phyloP scores from a whole-genome alignment of 2,329 filamentous ascomycete species.

The Didymella keratinophila region DNA sequence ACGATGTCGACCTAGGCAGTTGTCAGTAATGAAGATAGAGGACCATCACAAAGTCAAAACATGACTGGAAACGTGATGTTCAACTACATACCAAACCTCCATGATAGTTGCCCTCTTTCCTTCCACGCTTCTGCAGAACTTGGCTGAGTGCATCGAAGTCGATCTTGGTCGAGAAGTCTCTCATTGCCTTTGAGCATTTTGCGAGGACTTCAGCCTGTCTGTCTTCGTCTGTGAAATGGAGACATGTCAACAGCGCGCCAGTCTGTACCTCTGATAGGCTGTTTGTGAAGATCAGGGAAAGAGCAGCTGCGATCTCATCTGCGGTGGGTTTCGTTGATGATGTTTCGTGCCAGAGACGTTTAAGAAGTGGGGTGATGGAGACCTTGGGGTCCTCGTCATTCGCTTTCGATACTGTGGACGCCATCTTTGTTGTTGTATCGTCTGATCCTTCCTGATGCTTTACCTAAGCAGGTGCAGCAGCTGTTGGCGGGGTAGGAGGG shows the following conservation, averaged over 20 bases:
- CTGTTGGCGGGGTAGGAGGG: conserved; percentile 25
- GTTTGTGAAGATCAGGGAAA: conserved; percentile 91
- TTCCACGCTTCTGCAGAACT: conserved; percentile 67
- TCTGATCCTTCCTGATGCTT: conserved; percentile 14
- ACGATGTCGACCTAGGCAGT: conserved; percentile 83
- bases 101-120: conserved; percentile 74
- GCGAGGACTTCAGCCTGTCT: conserved; percentile 84
- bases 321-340: conserved; percentile 63
- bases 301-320: conserved; percentile 85
- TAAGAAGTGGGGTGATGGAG: conserved; percentile 74
- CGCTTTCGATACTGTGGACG: conserved; percentile 38
- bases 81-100: conserved; percentile 77
- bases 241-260: conserved; percentile 83
- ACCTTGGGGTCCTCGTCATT: conserved; percentile 44
- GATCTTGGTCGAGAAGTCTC: conserved; percentile 76
- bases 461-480: conserved; percentile 17
- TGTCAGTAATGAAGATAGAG: conserved; percentile 9
- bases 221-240: conserved; percentile 91
- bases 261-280: conserved; percentile 87
- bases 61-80: too few relatives aligned
- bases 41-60: neutral
- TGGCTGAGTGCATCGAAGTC: conserved; percentile 68
- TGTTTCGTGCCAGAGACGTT: conserved; percentile 70
- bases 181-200: conserved; percentile 84
- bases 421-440: conserved; percentile 12